Percentiles rank a stretch among this genome's conserved stretches.
Conservation (phyloP, 371 early-diverging fungal species). For the Mortierella sp. region DNA sequence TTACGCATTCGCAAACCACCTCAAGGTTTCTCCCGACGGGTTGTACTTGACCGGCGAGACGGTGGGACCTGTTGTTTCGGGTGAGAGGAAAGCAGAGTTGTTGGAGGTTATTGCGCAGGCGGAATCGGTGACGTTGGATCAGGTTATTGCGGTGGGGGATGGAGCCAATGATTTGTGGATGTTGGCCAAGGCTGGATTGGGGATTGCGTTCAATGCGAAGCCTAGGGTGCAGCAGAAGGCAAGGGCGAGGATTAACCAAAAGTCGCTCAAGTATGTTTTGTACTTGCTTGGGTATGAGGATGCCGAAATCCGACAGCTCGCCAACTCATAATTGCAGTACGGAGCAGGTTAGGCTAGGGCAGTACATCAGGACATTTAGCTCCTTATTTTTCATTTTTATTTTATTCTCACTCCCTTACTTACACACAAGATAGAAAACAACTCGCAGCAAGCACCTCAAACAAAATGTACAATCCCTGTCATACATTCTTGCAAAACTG, state of each 20-base stretch:
- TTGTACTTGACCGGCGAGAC: conserved; percentile 88
- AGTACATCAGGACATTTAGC: not conserved
- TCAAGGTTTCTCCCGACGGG: conserved; percentile 88
- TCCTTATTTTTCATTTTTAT: not conserved
- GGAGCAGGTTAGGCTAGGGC: too few relatives aligned
- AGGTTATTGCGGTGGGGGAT: conserved; percentile 99
- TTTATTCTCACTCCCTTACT: not conserved
- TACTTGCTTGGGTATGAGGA: conserved; percentile 65
- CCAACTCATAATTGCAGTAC: conserved; percentile 25
- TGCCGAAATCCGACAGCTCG: conserved; percentile 58
- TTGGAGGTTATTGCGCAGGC: conserved; percentile 95
- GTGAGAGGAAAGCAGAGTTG: conserved; percentile 93
- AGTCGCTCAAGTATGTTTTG: conserved; percentile 86
- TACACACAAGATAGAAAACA: not conserved
- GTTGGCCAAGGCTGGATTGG: conserved; percentile 96
- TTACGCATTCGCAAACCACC: conserved; percentile 97
- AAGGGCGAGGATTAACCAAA: conserved; percentile 92
- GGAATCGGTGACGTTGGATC: conserved; percentile 86
- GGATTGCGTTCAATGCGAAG: conserved; percentile 99
- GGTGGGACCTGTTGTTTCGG: conserved; percentile 91
- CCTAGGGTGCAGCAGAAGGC: conserved; percentile 95
- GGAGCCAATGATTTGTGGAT: conserved; percentile 99
- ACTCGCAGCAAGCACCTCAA: not conserved
- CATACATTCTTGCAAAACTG: not conserved
- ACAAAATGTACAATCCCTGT: not conserved